Evolutionary conservation across 1,284 basidiomycete species (phyloP).

Genomic region (Ganoderma leucocontextum): DNA sequence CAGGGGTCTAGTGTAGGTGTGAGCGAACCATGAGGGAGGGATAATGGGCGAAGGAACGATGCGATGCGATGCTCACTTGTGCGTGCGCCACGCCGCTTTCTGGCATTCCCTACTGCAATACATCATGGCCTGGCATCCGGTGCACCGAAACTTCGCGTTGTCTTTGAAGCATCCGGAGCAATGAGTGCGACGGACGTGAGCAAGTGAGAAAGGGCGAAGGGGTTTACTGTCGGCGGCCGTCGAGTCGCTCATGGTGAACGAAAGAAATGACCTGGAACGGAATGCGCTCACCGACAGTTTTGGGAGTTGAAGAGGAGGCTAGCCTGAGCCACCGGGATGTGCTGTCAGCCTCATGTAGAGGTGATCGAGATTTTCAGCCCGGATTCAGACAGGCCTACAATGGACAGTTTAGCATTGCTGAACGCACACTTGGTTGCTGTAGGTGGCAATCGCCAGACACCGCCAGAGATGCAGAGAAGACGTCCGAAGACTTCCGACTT

Average conservation of each 20-base stretch:
- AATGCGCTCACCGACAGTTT: no score
- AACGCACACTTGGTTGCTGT: no score
- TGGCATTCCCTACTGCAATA: slow-evolving; percentile 22
- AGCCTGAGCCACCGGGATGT: no score
- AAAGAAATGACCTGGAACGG: background rate
- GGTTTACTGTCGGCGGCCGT: background rate
- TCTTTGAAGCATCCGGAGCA: background rate
- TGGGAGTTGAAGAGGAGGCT: no score
- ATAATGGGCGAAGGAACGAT: no score
- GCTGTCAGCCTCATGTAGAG: no score
- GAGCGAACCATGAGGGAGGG: background rate
- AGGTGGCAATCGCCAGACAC: no score
- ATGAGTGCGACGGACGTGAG: background rate
- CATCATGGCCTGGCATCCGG: background rate
- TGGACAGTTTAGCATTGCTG: no score
- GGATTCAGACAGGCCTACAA: no score
- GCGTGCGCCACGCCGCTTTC: slow-evolving; percentile 13
- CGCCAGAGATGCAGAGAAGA: no score
- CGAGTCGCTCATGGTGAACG: background rate
- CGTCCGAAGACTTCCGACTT: no score
- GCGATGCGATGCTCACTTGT: slow-evolving; percentile 11
- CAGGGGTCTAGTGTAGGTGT: background rate
- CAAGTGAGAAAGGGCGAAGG: background rate
- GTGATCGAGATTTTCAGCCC: no score
- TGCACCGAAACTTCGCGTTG: slow-evolving; percentile 6